Conservation (phyloP, 768 basidiomycete genomes). For the Lentinula sp. region DNA sequence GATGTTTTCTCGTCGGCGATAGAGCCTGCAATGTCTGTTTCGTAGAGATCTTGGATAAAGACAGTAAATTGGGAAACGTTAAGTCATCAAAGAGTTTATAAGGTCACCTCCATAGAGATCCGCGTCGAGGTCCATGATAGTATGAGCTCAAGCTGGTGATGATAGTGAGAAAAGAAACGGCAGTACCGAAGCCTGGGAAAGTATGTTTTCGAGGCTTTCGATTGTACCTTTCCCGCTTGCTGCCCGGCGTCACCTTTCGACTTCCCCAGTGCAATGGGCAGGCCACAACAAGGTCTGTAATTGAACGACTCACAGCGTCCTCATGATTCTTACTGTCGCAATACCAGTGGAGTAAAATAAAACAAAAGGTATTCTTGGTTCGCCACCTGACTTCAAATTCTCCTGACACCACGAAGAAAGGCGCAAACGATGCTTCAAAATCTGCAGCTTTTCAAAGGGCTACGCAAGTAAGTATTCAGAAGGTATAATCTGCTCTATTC, state of each 20-base stretch:
- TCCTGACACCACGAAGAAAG: conserved; percentile 36
- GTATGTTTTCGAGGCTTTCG: background rate
- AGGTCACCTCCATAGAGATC: conserved; percentile 81
- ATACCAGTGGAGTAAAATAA: conserved; percentile 12
- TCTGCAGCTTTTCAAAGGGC: conserved; percentile 51
- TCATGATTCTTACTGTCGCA: background rate
- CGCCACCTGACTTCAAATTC: background rate
- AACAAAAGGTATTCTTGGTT: conserved; percentile 14
- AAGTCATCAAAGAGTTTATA: background rate
- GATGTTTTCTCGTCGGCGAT: conserved; percentile 28
- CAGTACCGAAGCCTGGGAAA: background rate
- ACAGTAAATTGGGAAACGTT: background rate
- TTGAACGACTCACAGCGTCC: background rate
- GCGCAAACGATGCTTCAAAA: conserved; percentile 55
- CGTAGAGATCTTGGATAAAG: conserved; percentile 57
- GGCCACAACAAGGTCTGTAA: conserved; percentile 2
- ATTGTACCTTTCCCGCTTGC: background rate
- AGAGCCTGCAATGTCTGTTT: conserved; percentile 51
- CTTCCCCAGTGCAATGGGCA: background rate
- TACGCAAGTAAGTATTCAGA: conserved; percentile 36
- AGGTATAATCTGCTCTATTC: background rate
- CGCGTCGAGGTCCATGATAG: conserved; percentile 63
- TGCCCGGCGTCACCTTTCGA: background rate
- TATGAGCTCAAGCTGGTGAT: conserved; percentile 40
- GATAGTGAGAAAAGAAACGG: conserved; percentile 9